Evolutionary conservation across 495 filamentous ascomycete genomes (phyloP), one percentile per base, ranked within the genome.

Genomic region (Opeltia flavorubescens): DNA sequence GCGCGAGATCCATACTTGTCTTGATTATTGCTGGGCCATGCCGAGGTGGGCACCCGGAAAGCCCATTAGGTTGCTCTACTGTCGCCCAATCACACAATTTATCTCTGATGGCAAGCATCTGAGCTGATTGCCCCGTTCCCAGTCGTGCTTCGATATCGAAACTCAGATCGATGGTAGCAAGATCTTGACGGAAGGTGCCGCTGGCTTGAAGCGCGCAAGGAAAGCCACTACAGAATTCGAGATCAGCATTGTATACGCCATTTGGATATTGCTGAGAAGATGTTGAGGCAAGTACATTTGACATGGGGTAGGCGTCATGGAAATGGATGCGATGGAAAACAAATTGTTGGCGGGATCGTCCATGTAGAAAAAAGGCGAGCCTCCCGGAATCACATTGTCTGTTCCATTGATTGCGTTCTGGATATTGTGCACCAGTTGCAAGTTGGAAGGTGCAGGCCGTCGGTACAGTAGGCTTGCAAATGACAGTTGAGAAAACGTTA

Each of bases 341-440:
- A 18, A 4, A 41, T 46, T 3, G 24, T 36, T 24, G 12, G 2
- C 15, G 1, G 27, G 27, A 24, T 18, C n/a, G 9, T 46, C 24
- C 44, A 46, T 33, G 3, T 46, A 46, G 44, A 46, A 46, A 4
- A 46, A 46, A 1, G 44, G 44, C 13, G 44, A 46, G n/a, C 44
- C 44, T 1, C 27, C 44, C 1, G 27, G 44, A n/a, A 46, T 46
- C 13, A 46, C 13, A 3, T n/a, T 1, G 41, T 31, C 24, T 13
- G 44, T 15, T 11, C 35, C 30, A 3, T 35, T 46, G 9, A 46
- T 35, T 25, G 15, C 18, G 15, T 11, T 17, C 15, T 38, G 8
- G 15, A 46, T 38, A 9, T 25, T 2, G 2, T 38, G 26, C 24
- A 28, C 30, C 2, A 46, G 24, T 21, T 46, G 27, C 2, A 20